Conservation (phyloP, 345 rosid species). For the Noccaea caerulescens region DNA sequence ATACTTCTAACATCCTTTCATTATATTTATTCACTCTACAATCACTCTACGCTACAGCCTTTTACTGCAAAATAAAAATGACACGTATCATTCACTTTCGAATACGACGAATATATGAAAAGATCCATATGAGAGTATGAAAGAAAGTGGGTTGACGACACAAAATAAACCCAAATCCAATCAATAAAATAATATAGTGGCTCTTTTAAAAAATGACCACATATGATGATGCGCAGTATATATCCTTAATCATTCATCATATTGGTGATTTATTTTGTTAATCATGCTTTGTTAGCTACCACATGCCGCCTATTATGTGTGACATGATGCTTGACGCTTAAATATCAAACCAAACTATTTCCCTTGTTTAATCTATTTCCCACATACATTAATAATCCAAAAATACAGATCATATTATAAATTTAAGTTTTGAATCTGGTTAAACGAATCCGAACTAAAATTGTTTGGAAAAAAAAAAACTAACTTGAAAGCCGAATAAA, state of each 20-base stretch:
- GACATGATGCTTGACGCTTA: conserved; percentile 40
- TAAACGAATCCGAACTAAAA: background rate
- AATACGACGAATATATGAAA: conserved; percentile 11
- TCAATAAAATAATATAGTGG: background rate
- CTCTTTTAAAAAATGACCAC: background rate
- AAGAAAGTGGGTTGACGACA: conserved; percentile 8
- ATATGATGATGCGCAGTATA: background rate
- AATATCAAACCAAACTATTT: conserved; percentile 24
- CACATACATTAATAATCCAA: background rate
- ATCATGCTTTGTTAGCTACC: conserved; percentile 40
- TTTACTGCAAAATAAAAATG: background rate
- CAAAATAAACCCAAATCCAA: background rate
- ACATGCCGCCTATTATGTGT: conserved; percentile 40
- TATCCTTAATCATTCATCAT: conserved; percentile 15
- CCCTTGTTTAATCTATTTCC: background rate
- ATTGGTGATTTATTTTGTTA: background rate
- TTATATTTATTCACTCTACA: background rate
- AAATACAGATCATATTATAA: conserved; percentile 14
- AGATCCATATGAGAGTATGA: background rate
- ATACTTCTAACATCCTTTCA: background rate
- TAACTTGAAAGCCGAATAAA: background rate
- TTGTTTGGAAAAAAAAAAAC: background rate
- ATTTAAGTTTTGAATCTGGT: background rate
- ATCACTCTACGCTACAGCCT: background rate
- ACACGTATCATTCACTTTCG: background rate